phyloP scores from a whole-genome alignment of 2,329 filamentous ascomycete species.

The Neonectria faginata region DNA sequence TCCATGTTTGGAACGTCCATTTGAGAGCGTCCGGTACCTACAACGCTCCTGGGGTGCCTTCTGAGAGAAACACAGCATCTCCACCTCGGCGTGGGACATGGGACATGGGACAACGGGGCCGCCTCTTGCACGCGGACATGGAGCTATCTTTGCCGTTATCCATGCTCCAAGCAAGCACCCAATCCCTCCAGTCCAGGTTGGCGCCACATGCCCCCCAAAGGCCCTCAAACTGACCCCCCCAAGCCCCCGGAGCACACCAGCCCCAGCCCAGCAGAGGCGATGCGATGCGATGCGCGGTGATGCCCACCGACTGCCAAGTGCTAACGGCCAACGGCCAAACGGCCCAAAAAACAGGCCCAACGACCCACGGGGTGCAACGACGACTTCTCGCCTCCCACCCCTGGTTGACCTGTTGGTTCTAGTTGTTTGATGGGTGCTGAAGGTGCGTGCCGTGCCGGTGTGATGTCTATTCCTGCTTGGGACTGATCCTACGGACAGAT shows the following conservation, averaged over 20 bases:
- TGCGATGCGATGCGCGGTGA: conserved; percentile 17
- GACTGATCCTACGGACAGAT: neutral
- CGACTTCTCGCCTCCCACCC: conserved; percentile 6
- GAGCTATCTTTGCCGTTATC: conserved; percentile 17
- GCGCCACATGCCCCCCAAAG: conserved; percentile 22
- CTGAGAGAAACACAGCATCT: neutral
- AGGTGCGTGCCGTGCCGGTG: conserved; percentile 6
- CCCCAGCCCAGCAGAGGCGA: conserved; percentile 10
- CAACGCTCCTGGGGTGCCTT: no score
- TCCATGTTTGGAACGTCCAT: conserved; percentile 2
- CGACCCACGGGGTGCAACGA: conserved; percentile 14
- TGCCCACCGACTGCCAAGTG: conserved; percentile 10
- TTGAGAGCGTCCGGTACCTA: neutral
- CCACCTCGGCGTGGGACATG: conserved; percentile 17
- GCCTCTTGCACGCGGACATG: conserved; percentile 23
- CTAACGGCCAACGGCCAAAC: neutral
- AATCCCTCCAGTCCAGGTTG: conserved; percentile 17
- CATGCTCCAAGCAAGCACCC: conserved; percentile 2
- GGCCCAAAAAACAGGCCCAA: neutral
- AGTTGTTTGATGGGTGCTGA: conserved; percentile 5
- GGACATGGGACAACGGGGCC: conserved; percentile 2
- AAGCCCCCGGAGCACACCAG: conserved; percentile 4
- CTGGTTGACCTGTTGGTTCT: conserved; percentile 19
- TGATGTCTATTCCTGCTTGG: conserved; percentile 5
- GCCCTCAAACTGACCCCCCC: conserved; percentile 14